A percentile compares a stretch with the other conserved stretches of the same genome.
Conservation (phyloP, 2,329 filamentous ascomycete genomes). For the Parasarocladium wereldwijsianum region DNA sequence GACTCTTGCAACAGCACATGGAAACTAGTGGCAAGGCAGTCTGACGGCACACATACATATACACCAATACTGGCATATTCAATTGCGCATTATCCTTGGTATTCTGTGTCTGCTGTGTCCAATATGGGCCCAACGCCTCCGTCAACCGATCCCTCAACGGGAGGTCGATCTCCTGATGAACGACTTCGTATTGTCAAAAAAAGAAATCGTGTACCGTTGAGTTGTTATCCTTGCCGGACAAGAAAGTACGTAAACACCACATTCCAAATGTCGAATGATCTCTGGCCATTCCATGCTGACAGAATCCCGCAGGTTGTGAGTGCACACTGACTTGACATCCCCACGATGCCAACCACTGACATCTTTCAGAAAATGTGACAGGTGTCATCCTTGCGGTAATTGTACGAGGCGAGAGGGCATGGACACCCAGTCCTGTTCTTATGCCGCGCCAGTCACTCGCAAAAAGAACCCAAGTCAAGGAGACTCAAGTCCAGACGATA, state of each 20-base stretch:
- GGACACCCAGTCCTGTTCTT: slow-evolving; percentile 69
- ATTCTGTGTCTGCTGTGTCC: too few species aligned
- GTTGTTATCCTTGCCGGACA: slow-evolving; percentile 79
- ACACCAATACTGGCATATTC: too few species aligned
- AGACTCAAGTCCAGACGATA: slow-evolving; percentile 65
- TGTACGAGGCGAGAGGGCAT: slow-evolving; percentile 82
- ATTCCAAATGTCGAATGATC: slow-evolving; percentile 6
- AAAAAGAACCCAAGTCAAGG: slow-evolving; percentile 59
- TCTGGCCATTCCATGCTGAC: slow-evolving; percentile 17
- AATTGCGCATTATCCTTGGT: too few species aligned
- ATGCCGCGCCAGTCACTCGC: slow-evolving; percentile 55
- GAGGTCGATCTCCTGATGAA: slow-evolving; percentile 66
- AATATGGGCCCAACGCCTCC: slow-evolving; percentile 64
- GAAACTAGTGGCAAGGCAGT: too few species aligned
- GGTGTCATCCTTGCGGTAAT: slow-evolving; percentile 82
- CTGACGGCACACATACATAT: too few species aligned
- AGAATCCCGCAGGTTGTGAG: slow-evolving; percentile 14
- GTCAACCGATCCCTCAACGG: slow-evolving; percentile 63
- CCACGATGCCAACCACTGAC: slow-evolving; percentile 4
- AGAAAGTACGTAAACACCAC: slow-evolving; percentile 53
- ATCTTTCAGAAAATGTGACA: slow-evolving; percentile 73
- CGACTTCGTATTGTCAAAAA: slow-evolving; percentile 82
- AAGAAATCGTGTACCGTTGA: slow-evolving; percentile 81
- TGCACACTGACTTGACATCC: slow-evolving; percentile 2
- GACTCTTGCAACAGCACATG: too few species aligned